phyloP scores from a whole-genome alignment of 2,329 filamentous ascomycete genomes.

The Calonectria pseudoreteaudii region DNA sequence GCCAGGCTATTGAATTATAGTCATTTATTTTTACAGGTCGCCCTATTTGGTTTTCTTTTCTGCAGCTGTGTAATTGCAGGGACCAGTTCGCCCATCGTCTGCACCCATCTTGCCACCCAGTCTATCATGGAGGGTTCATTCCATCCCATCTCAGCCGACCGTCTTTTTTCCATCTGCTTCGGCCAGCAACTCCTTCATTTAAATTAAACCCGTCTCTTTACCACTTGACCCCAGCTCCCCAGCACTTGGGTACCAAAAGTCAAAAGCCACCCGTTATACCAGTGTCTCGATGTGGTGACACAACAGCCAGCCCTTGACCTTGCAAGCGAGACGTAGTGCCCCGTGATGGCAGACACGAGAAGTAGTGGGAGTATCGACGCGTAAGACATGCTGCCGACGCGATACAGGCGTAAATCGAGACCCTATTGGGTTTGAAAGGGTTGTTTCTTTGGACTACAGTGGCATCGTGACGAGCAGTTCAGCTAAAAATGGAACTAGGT shows the following conservation, averaged over 20 bases:
- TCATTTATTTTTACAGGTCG: neutral
- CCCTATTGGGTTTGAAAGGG: neutral
- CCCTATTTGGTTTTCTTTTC: neutral
- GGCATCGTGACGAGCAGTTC: neutral
- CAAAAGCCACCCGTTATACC: constrained; percentile 15
- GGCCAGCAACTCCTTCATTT: neutral
- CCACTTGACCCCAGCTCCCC: neutral
- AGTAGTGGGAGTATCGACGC: constrained; percentile 21
- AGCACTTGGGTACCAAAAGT: neutral
- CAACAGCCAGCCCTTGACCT: constrained; percentile 31
- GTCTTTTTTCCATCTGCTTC: neutral
- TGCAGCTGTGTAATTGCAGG: neutral
- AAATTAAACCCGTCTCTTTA: neutral
- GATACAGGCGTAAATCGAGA: constrained; percentile 22
- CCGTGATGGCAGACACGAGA: constrained; percentile 4
- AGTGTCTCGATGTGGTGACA: constrained; percentile 29
- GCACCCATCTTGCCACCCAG: neutral
- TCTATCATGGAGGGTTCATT: neutral
- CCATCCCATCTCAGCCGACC: neutral
- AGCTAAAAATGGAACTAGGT: neutral
- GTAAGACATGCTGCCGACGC: constrained; percentile 19
- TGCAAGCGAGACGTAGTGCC: constrained; percentile 37
- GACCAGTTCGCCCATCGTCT: neutral
- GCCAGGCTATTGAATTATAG: neutral
- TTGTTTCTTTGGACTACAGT: neutral